Conservation (phyloP, 129 eudicot genomes). For the Apium graveolens region DNA sequence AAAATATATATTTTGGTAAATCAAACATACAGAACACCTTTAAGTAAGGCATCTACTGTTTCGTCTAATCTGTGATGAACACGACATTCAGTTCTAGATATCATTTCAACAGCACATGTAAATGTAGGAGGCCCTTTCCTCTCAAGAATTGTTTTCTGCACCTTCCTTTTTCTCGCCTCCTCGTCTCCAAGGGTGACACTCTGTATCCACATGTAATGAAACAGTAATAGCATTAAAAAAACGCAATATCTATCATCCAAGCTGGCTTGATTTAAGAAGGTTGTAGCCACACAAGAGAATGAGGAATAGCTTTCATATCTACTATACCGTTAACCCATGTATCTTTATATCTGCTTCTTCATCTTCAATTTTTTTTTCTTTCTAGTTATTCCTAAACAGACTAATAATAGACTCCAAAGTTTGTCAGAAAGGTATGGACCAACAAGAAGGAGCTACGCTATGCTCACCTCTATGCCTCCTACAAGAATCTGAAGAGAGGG, state of each 20-base stretch:
- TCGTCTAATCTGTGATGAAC: conserved; percentile 92
- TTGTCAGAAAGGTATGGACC: neutral
- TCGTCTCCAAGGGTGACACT: conserved; percentile 98
- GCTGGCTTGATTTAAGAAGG: neutral
- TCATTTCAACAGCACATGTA: conserved; percentile 92
- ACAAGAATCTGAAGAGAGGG: conserved; percentile 89
- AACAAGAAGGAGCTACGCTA: neutral
- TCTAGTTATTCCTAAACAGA: neutral
- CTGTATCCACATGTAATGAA: conserved; percentile 31
- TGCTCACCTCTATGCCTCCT: conserved; percentile 87
- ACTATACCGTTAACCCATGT: neutral
- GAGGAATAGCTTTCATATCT: neutral
- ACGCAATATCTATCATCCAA: neutral
- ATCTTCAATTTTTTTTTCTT: neutral
- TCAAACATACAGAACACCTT: conserved; percentile 38
- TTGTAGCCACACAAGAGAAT: neutral
- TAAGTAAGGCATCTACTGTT: conserved; percentile 89
- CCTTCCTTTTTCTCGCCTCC: conserved; percentile 92
- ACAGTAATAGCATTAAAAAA: neutral
- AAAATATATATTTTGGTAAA: conserved; percentile 6
- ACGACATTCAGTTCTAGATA: conserved; percentile 79
- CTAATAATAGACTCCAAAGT: neutral
- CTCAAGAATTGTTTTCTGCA: conserved; percentile 97
- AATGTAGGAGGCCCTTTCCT: conserved; percentile 96
- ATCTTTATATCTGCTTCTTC: neutral